These are phyloP conservation scores for Teunomyces funiuensis DNA, from an alignment of 805 yeast species.

Conservation along the genomic window DNA sequence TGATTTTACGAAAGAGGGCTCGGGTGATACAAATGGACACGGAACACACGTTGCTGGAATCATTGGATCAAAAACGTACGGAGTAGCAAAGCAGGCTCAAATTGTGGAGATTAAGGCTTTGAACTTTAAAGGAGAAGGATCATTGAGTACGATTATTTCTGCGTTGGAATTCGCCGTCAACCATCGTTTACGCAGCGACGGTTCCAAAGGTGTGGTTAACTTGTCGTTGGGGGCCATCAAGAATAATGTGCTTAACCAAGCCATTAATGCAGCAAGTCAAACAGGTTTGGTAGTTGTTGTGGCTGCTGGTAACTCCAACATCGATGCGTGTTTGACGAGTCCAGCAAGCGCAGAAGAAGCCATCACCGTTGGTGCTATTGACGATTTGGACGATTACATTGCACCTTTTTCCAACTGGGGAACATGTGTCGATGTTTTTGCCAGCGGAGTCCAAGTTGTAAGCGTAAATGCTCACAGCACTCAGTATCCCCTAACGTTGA, in stretches of 20 bases:
- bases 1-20: constrained; percentile 60
- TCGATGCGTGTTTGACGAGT: constrained; percentile 78
- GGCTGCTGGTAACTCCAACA: constrained; percentile 85
- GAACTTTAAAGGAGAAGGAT: constrained; percentile 67
- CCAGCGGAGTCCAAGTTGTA: constrained; percentile 72
- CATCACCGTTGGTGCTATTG: constrained; percentile 86
- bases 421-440: constrained; percentile 80
- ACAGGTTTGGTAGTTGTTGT: constrained; percentile 72
- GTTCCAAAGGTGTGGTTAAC: constrained; percentile 67
- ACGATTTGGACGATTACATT: constrained; percentile 65
- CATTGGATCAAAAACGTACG: constrained; percentile 74
- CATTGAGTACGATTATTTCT: constrained; percentile 60
- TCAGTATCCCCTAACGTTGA: constrained; percentile 34
- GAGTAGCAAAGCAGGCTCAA: constrained; percentile 69
- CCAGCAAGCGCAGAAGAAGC: constrained; percentile 79
- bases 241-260: constrained; percentile 67
- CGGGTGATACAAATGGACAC: constrained; percentile 79
- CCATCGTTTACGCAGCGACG: constrained; percentile 41
- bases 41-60: constrained; percentile 95
- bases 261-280: constrained; percentile 70
- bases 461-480: constrained; percentile 47
- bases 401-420: constrained; percentile 93
- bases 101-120: constrained; percentile 76
- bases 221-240: constrained; percentile 76
- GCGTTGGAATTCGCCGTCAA: constrained; percentile 69